Evolutionary conservation across 192 early-diverging fungal genomes (phyloP), one percentile per base, ranked within the genome.

Genomic region (Backusella macrospora): DNA sequence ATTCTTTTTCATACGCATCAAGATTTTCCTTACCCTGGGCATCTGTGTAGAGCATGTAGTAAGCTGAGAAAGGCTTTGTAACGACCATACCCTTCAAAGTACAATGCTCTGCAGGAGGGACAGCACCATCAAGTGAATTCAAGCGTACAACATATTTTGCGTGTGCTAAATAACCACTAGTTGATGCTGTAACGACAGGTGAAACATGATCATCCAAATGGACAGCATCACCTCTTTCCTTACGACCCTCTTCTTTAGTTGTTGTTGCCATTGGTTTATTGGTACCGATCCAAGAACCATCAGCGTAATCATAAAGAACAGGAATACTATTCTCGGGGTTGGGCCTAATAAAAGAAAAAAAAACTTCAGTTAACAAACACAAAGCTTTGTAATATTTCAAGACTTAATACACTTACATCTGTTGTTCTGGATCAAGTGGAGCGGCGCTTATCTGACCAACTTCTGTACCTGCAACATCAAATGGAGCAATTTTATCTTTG

Each of bases 201-300:
- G 18, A 69, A 42, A 76, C 21, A 29, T 76, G 75, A 42, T 76
- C 75, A 29, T 76, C 75, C 44, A 76, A 52, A 65, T 76, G 52
- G 13, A 48, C 37, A 1, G 12, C 47, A 48, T 76, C 75, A 2
- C 75, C 75, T 40, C 75, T 70, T n/a, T 71, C 75, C 1, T 16
- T 44, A 37, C 75, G 55, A 18, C 62, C 75, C 16, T 70, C 62
- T 40, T 76, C 75, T 15, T 65, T 64, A n/a, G 43, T 76, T 6
- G 75, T 76, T 7, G 68, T 76, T 7, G 45, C 39, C 21, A 71
- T 48, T 1, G 75, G 75, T 7, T 49, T 48, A 29, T 23, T 38
- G 21, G 75, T 71, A 42, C 62, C 68, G 0, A 47, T 26, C 75
- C 75, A 76, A 15, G 75, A 76, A 42, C 75, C 75, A 55, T 76